Evolutionary conservation across 371 early-diverging fungal genomes (phyloP).

Genomic region (Cokeromyces recurvatus): DNA sequence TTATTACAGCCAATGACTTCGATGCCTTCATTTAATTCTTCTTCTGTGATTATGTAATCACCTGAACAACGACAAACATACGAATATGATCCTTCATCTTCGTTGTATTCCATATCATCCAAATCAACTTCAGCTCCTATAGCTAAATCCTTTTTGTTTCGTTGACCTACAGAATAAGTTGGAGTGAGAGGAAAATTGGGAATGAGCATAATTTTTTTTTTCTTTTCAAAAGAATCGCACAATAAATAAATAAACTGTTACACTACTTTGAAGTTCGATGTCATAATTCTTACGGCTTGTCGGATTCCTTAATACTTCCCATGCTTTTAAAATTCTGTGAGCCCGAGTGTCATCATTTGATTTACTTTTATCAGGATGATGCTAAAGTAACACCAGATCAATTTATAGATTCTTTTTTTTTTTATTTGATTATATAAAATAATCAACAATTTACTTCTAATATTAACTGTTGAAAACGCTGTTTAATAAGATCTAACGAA

Average conservation of each 20-base stretch:
- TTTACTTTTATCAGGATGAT: slow-evolving; percentile 46
- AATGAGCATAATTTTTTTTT: too few species aligned
- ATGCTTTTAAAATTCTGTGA: slow-evolving; percentile 41
- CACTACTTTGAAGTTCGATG: slow-evolving; percentile 31
- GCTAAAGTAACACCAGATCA: slow-evolving; percentile 25
- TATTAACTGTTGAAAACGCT: slow-evolving; percentile 44
- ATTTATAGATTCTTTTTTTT: too few species aligned
- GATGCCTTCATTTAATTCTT: slow-evolving; percentile 44
- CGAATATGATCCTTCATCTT: slow-evolving; percentile 21
- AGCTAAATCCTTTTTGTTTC: slow-evolving; percentile 17
- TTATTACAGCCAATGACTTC: slow-evolving; percentile 47
- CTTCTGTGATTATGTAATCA: slow-evolving; percentile 43
- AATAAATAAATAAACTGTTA: too few species aligned
- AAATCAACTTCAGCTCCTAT: slow-evolving; percentile 44
- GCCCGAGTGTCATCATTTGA: slow-evolving; percentile 10
- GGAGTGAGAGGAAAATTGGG: too few species aligned
- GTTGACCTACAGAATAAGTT: slow-evolving; percentile 9
- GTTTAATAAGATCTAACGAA: slow-evolving; percentile 37
- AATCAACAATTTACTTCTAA: slow-evolving; percentile 28
- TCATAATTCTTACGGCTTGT: slow-evolving; percentile 38
- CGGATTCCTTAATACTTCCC: slow-evolving; percentile 36
- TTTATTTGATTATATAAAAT: too few species aligned
- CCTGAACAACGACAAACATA: slow-evolving; percentile 54
- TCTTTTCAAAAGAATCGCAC: too few species aligned
- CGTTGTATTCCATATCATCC: slow-evolving; percentile 41